Base-by-base conservation (phyloP, 2,329 filamentous ascomycete species). In the Aspergillus ruber region DNA sequence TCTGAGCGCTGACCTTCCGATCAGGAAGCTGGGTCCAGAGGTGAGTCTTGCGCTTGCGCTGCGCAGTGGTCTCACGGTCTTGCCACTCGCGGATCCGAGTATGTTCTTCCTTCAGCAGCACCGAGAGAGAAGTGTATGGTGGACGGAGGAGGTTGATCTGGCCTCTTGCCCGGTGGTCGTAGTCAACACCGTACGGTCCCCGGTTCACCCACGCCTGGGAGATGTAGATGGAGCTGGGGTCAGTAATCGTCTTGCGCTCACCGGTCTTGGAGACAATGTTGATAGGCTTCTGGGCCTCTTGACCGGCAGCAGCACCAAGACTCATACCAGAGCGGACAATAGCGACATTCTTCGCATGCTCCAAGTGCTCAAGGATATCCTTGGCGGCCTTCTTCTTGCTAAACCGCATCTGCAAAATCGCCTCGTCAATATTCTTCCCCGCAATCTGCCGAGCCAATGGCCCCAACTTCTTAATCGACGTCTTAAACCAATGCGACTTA, bases 401-500 rank as follows among this genome's bases (percentile, higher is more conserved):
- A 74, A 91, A 97, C 47, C 85, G 82, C 88, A 98, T 95, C 76
- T 98, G 93, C 46, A 87, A 73, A 56, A 97, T 88, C 12, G 93
- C 93, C 32, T 98, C 90, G 49, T 94, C 89, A 51, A 98, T 77
- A n/a, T 85, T 84, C 79, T 96, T 97, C 56, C 93, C 93, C 2
- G 83, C 79, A 62, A 98, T 93, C 73, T 97, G 93, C 47, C 86
- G 82, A 20, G 91, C 84, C 43, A 98, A 74, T 59, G 87, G 85
- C 45, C 85, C 84, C 47, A 98, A 78, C 75, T 98, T 98, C 82
- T 98, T 98, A 54, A 88, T 76, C 43, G 84, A 89, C 2, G 93
- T 96, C 60, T 90, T 84, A 64, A 96, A 79, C 56, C 81, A 80
- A 42, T 84, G 79, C 52, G 84, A 89, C 68, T 84, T 84, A 66